Evolutionary conservation across 116 monocot species (phyloP).

Genomic region (Posidonia oceanica): DNA sequence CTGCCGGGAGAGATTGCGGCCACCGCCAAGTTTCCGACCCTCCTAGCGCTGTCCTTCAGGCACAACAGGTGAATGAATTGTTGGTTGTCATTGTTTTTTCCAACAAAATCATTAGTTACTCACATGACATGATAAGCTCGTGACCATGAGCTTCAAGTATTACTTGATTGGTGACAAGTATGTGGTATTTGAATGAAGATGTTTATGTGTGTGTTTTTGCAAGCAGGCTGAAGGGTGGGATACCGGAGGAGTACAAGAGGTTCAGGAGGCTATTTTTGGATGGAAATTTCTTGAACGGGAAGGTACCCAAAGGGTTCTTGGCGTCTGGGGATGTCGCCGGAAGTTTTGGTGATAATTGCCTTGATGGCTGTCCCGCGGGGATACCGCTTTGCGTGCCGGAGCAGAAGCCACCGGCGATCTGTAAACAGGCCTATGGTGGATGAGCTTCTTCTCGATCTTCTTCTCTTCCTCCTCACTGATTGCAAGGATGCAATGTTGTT

Average conservation of each 20-base stretch:
- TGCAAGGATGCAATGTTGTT: no score
- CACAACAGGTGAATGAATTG: constrained; percentile 16
- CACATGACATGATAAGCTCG: no score
- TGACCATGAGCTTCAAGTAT: no score
- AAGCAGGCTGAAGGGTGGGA: constrained; percentile 26
- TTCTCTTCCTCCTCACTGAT: no score
- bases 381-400: constrained; percentile 32
- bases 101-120: no score
- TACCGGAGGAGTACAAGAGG: constrained; percentile 34
- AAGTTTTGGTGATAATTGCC: constrained; percentile 65
- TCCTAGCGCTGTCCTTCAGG: constrained; percentile 37
- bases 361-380: constrained; percentile 32
- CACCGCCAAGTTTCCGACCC: constrained; percentile 9
- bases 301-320: constrained; percentile 31
- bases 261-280: constrained; percentile 59
- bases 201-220: neutral
- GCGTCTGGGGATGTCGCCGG: constrained; percentile 15
- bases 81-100: no score
- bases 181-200: no score
- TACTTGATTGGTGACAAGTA: no score
- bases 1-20: constrained; percentile 34
- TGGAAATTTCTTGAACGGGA: constrained; percentile 50
- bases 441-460: no score
- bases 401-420: constrained; percentile 48
- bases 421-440: constrained; percentile 19